These are phyloP conservation scores for Cryptococcus sp. DNA, from an alignment of 1,284 basidiomycete species.

Conservation along the genomic window DNA sequence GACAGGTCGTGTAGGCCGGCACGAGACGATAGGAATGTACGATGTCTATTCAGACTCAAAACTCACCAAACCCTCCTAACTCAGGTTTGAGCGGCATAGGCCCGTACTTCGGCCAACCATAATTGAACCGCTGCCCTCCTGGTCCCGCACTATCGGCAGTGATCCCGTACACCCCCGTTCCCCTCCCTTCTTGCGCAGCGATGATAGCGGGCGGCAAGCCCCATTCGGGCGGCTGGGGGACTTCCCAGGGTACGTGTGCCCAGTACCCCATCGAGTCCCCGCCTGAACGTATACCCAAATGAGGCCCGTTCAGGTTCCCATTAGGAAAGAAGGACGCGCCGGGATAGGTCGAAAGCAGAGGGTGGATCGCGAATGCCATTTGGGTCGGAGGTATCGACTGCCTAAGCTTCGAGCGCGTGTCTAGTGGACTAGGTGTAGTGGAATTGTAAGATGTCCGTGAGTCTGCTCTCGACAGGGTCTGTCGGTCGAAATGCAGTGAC, in stretches of 20 bases:
- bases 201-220: constrained; percentile 27
- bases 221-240: constrained; percentile 29
- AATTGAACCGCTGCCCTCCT: constrained; percentile 28
- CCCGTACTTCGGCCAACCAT: constrained; percentile 47
- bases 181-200: constrained; percentile 36
- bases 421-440: too few relatives aligned
- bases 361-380: constrained; percentile 30
- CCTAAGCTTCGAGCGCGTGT: too few relatives aligned
- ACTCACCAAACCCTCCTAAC: constrained; percentile 42
- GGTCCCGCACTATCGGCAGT: constrained; percentile 20
- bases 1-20: too few relatives aligned
- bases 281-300: constrained; percentile 32
- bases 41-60: too few relatives aligned
- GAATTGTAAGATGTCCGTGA: too few relatives aligned
- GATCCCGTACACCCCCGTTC: constrained; percentile 37
- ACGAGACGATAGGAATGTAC: too few relatives aligned
- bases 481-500: too few relatives aligned
- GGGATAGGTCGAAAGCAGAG: constrained; percentile 25
- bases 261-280: constrained; percentile 39
- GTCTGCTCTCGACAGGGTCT: too few relatives aligned
- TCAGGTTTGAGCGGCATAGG: constrained; percentile 45
- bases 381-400: neutral
- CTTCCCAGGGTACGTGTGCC: constrained; percentile 35
- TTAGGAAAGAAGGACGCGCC: constrained; percentile 34
- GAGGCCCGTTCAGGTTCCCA: constrained; percentile 41